Evolutionary conservation across 2,329 filamentous ascomycete genomes (phyloP).

Genomic region (Cylindrodendrum hubeiense): DNA sequence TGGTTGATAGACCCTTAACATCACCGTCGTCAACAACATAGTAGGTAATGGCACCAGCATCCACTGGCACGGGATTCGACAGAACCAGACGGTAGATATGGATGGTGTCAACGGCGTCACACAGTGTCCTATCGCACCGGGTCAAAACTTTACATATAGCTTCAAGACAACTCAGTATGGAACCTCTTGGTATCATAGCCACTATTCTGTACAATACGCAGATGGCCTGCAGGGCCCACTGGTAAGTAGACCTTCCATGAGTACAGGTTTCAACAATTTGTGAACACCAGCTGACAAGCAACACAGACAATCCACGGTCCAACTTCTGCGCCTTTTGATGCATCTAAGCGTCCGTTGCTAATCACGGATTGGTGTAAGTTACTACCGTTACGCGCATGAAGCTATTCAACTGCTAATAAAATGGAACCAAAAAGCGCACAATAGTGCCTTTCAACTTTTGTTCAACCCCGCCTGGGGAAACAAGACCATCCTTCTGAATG

Average conservation of each 20-base stretch:
- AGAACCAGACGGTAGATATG: slow-evolving; percentile 37
- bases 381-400: neutral
- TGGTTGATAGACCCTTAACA: slow-evolving; percentile 23
- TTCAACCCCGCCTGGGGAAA: slow-evolving; percentile 16
- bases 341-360: slow-evolving; percentile 25
- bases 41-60: slow-evolving; percentile 36
- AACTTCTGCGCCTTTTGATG: slow-evolving; percentile 32
- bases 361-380: slow-evolving; percentile 39
- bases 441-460: slow-evolving; percentile 28
- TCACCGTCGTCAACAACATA: slow-evolving; percentile 34
- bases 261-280: fast-evolving
- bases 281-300: neutral
- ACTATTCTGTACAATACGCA: slow-evolving; percentile 40
- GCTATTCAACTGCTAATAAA: neutral
- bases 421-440: slow-evolving; percentile 17
- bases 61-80: slow-evolving; percentile 40
- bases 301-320: slow-evolving; percentile 36
- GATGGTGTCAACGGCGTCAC: slow-evolving; percentile 41
- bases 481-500: slow-evolving; percentile 38
- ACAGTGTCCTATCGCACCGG: slow-evolving; percentile 37
- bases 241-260: neutral
- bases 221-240: slow-evolving; percentile 36
- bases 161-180: slow-evolving; percentile 38
- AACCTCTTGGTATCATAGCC: slow-evolving; percentile 41
- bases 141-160: slow-evolving; percentile 34